These are phyloP conservation scores for Sarocladium oryzae DNA, from an alignment of 2,329 filamentous ascomycete genomes.

Conservation along the genomic window DNA sequence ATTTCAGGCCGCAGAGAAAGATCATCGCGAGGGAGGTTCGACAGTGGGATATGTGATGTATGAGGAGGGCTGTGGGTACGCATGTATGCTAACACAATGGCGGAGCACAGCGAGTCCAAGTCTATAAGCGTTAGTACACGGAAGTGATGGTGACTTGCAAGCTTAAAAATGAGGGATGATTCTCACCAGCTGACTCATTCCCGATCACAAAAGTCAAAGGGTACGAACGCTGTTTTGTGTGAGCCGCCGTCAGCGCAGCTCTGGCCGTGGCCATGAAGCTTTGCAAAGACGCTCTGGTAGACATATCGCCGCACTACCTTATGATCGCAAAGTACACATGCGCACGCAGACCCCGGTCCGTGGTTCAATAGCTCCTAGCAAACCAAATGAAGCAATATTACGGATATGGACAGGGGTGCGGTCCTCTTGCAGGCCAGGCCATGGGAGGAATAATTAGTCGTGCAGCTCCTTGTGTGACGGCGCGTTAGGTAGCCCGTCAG, in stretches of 20 bases:
- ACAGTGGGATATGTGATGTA: slow-evolving; percentile 62
- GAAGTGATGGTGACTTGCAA: no score
- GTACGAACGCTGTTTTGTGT: slow-evolving; percentile 31
- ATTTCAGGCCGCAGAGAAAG: slow-evolving; percentile 69
- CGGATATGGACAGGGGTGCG: no score
- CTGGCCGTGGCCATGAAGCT: slow-evolving; percentile 47
- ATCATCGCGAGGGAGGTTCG: slow-evolving; percentile 63
- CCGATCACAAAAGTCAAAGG: slow-evolving; percentile 58
- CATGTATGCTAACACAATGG: slow-evolving; percentile 69
- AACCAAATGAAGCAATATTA: no score
- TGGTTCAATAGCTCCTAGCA: no score
- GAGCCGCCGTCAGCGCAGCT: slow-evolving; percentile 36
- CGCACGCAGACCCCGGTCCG: no score
- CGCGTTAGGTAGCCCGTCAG: no score
- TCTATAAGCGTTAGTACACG: slow-evolving; percentile 45
- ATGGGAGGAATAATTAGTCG: no score
- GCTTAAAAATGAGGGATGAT: no score
- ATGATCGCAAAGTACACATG: no score
- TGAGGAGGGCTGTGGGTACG: slow-evolving; percentile 51
- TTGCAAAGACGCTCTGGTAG: slow-evolving; percentile 33
- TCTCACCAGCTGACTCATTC: slow-evolving; percentile 60
- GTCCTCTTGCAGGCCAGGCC: no score
- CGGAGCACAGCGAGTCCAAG: slow-evolving; percentile 72
- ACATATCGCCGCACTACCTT: no score
- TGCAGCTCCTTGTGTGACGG: no score